Evolutionary conservation across 768 basidiomycete species (phyloP).

Genomic region (Fistulinella prunicolor): DNA sequence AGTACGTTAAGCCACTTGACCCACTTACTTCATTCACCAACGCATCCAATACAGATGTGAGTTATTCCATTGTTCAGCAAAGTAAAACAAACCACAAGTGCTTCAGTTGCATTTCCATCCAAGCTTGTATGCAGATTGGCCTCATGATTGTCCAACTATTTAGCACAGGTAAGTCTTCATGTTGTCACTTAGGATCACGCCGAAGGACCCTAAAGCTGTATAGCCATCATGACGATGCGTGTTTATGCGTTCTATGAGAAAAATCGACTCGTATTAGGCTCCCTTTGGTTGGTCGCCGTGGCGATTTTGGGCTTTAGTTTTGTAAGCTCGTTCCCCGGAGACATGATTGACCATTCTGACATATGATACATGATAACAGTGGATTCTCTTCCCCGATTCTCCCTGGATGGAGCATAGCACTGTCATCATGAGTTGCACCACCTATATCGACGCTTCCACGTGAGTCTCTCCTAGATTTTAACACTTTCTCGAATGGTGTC

Average conservation of each 20-base stretch:
- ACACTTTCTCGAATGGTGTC: background rate
- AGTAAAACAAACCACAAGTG: background rate
- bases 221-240: slow-evolving; percentile 20
- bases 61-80: background rate
- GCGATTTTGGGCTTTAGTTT: background rate
- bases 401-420: background rate
- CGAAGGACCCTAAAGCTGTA: background rate
- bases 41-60: slow-evolving; percentile 7
- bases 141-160: slow-evolving; percentile 10
- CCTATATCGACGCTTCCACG: background rate
- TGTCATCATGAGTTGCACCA: background rate
- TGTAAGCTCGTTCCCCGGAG: slow-evolving; percentile 2
- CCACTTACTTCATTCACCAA: background rate
- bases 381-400: slow-evolving; percentile 5
- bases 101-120: slow-evolving; percentile 2
- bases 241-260: slow-evolving; percentile 19
- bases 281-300: background rate
- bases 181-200: background rate
- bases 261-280: slow-evolving; percentile 4
- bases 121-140: background rate
- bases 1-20: background rate
- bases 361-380: slow-evolving; percentile 1
- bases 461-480: slow-evolving; percentile 2
- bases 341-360: background rate
- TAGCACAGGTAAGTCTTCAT: slow-evolving; percentile 2